Percentiles rank a stretch among this genome's conserved stretches.
Evolutionary conservation across 352 stramenopile genomes (phyloP).

Genomic region (Globisporangium irregulare): DNA sequence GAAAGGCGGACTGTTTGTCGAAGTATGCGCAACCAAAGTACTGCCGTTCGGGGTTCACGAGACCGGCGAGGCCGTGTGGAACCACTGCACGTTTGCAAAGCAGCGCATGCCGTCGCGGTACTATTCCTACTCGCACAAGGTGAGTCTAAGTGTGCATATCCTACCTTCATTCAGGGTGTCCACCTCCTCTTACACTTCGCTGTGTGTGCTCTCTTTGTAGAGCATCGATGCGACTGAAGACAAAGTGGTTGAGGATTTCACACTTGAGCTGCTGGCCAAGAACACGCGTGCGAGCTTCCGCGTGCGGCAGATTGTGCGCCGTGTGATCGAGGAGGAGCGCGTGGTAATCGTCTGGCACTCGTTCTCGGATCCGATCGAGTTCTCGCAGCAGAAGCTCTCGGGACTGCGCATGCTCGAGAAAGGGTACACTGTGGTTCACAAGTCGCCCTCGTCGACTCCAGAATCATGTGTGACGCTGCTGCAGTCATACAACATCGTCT

Average conservation of each 20-base stretch:
- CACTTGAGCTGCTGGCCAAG: conserved; percentile 47
- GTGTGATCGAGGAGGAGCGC: conserved; percentile 48
- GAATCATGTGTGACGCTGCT: conserved; percentile 22
- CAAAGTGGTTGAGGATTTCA: conserved; percentile 56
- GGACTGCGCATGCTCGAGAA: conserved; percentile 54
- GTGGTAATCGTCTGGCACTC: conserved; percentile 60
- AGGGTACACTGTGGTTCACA: conserved; percentile 49
- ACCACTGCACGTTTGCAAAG: conserved; percentile 29
- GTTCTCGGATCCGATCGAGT: conserved; percentile 57
- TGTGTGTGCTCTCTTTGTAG: neutral
- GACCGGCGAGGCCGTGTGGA: conserved; percentile 31
- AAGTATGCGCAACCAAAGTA: conserved; percentile 29
- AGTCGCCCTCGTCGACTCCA: conserved; percentile 17
- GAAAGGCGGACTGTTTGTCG: conserved; percentile 14
- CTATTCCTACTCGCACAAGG: conserved; percentile 28
- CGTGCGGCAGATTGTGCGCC: conserved; percentile 54
- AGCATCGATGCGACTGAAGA: conserved; percentile 26
- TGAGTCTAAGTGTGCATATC: neutral
- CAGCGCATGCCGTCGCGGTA: conserved; percentile 26
- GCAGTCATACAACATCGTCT: conserved; percentile 39
- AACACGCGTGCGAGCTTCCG: conserved; percentile 43
- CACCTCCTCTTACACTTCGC: neutral
- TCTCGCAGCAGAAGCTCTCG: conserved; percentile 34
- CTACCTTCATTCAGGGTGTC: neutral
- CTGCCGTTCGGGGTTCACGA: conserved; percentile 30